Percentiles rank a stretch among this genome's conserved stretches.
These are phyloP conservation scores for Niebla homalea DNA, from an alignment of 495 filamentous ascomycete species.

Conservation along the genomic window DNA sequence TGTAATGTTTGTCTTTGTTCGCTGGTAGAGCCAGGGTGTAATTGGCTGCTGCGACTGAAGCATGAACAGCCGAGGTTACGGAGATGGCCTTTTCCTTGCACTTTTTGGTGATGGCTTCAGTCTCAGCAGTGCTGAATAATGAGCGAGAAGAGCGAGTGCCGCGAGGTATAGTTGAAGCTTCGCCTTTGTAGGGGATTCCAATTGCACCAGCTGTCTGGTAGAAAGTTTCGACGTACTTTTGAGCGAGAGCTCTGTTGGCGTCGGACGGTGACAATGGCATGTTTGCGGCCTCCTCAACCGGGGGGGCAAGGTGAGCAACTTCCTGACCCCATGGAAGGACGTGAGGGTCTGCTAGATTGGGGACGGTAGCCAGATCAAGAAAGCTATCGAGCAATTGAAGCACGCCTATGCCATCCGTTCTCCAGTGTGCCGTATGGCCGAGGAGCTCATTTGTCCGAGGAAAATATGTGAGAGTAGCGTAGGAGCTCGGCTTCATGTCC, in stretches of 20 bases:
- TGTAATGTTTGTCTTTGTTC: slow-evolving; percentile 17
- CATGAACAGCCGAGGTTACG: slow-evolving; percentile 20
- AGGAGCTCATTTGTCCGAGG: slow-evolving; percentile 14
- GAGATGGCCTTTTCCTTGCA: slow-evolving; percentile 11
- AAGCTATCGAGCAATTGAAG: slow-evolving; percentile 21
- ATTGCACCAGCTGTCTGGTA: background rate
- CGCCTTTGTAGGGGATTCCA: slow-evolving; percentile 15
- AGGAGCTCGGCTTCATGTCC: slow-evolving; percentile 10
- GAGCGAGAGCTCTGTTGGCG: background rate
- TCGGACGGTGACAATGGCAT: slow-evolving; percentile 7
- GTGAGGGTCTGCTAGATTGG: slow-evolving; percentile 3
- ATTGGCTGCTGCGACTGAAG: slow-evolving; percentile 18
- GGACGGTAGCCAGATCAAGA: background rate
- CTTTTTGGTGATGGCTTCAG: slow-evolving; percentile 7
- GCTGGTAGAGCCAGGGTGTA: slow-evolving; percentile 14
- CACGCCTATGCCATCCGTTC: slow-evolving; percentile 21
- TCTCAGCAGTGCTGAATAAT: slow-evolving; percentile 8
- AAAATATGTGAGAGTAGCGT: slow-evolving; percentile 17
- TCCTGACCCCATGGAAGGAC: slow-evolving; percentile 21
- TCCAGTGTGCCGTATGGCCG: slow-evolving; percentile 22
- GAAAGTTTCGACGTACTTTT: background rate
- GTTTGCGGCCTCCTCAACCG: slow-evolving; percentile 18
- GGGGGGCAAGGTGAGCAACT: slow-evolving; percentile 15
- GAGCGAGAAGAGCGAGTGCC: slow-evolving; percentile 12
- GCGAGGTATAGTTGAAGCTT: slow-evolving; percentile 9